Evolutionary conservation across 148 eudicot species (phyloP).

Genomic region (Rhododendron molle): DNA sequence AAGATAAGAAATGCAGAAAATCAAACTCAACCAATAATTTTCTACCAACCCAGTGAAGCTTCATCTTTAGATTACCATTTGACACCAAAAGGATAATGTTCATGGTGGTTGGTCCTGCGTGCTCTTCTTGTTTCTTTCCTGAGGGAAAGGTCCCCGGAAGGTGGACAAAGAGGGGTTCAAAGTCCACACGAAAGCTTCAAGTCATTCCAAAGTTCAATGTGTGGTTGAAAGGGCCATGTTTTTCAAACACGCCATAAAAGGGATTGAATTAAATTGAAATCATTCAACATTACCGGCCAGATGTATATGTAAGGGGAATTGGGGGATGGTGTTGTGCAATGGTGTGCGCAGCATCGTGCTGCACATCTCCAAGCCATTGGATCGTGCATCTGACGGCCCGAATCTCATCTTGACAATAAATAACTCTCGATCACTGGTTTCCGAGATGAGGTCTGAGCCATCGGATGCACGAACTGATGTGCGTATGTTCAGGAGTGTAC

Average conservation of each 20-base stretch:
- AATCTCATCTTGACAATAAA: too few species aligned
- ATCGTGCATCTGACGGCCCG: too few species aligned
- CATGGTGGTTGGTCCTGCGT: not conserved
- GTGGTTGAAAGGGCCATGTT: not conserved
- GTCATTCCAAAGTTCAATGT: not conserved
- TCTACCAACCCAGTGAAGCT: not conserved
- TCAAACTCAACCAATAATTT: not conserved
- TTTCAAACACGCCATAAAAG: not conserved
- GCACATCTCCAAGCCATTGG: too few species aligned
- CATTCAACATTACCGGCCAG: too few species aligned
- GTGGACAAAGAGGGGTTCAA: not conserved
- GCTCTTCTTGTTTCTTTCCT: not conserved
- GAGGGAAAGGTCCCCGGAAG: not conserved
- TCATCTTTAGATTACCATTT: not conserved
- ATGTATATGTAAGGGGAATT: too few species aligned
- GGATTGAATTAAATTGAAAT: not conserved
- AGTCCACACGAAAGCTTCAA: not conserved
- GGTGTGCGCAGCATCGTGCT: too few species aligned
- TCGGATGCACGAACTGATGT: too few species aligned
- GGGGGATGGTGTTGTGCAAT: too few species aligned
- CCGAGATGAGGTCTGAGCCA: too few species aligned
- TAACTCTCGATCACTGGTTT: accelerated
- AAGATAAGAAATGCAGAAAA: not conserved
- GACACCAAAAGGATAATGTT: not conserved
- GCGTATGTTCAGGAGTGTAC: not conserved